These are phyloP conservation scores for Thymus mandschuricus DNA, from an alignment of 257 asterid genomes.

Conservation along the genomic window DNA sequence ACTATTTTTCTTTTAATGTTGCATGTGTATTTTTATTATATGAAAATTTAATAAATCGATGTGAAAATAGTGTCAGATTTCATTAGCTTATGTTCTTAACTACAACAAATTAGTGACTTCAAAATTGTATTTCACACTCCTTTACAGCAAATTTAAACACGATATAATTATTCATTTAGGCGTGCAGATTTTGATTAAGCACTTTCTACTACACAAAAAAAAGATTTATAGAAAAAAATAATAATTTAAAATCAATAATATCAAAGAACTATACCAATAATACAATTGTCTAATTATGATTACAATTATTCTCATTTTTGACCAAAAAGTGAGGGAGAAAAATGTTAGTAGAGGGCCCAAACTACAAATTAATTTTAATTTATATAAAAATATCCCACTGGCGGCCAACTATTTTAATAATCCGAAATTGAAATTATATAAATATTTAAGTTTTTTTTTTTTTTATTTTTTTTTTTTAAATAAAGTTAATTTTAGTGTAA, in stretches of 20 bases:
- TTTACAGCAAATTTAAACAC: slow-evolving; percentile 29
- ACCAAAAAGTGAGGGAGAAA: slow-evolving; percentile 31
- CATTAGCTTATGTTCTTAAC: too few species aligned
- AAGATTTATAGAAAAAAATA: not conserved
- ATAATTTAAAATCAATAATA: not conserved
- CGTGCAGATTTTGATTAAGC: slow-evolving; percentile 28
- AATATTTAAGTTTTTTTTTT: not conserved
- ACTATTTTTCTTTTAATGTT: too few species aligned
- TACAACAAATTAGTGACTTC: not conserved
- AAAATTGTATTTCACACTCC: slow-evolving; percentile 3
- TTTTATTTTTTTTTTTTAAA: too few species aligned
- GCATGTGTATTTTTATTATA: too few species aligned
- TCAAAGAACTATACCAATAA: slow-evolving; percentile 27
- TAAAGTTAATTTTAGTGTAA: too few species aligned
- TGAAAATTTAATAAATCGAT: too few species aligned
- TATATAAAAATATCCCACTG: slow-evolving; percentile 17
- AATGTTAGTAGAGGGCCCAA: slow-evolving; percentile 33
- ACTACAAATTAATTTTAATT: slow-evolving; percentile 23
- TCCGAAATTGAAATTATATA: not conserved
- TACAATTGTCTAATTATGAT: slow-evolving; percentile 25
- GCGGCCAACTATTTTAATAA: slow-evolving; percentile 24
- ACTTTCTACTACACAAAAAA: not conserved
- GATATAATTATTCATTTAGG: slow-evolving; percentile 31
- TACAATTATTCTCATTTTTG: slow-evolving; percentile 33
- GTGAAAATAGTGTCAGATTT: too few species aligned